These are phyloP conservation scores for Truncatella angustata DNA, from an alignment of 2,329 filamentous ascomycete genomes.

Conservation along the genomic window DNA sequence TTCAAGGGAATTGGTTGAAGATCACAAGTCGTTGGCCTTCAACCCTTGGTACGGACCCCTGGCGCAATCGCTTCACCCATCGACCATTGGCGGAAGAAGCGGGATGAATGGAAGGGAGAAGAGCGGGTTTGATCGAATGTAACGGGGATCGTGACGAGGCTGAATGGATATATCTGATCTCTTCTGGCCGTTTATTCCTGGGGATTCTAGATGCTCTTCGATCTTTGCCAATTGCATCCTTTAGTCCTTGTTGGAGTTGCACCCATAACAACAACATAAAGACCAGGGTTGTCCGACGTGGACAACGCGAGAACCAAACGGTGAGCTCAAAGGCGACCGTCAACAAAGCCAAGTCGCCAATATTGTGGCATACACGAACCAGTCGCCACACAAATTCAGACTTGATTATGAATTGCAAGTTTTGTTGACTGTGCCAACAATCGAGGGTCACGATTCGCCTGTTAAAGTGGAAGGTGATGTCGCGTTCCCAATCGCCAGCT, in stretches of 20 bases:
- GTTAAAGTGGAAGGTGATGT: background rate
- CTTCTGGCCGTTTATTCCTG: too few relatives aligned
- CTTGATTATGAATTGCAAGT: background rate
- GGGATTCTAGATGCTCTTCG: background rate
- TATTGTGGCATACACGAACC: background rate
- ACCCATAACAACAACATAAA: background rate
- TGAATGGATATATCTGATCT: background rate
- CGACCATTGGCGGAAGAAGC: background rate
- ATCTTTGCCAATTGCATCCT: background rate
- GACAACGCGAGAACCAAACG: background rate
- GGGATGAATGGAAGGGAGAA: background rate
- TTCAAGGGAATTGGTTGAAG: background rate
- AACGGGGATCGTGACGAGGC: background rate
- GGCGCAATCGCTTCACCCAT: background rate
- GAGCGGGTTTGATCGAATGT: background rate
- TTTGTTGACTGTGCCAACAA: background rate
- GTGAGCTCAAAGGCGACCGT: background rate
- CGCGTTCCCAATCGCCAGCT: background rate
- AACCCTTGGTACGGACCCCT: background rate
- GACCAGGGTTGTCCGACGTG: background rate
- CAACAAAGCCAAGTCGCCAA: conserved; percentile 5
- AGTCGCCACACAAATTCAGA: background rate
- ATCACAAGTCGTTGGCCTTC: conserved; percentile 4
- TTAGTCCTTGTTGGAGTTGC: background rate
- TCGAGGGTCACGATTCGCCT: background rate